Base-by-base conservation (phyloP, 2,329 filamentous ascomycete species). In the Aphanocladium album region DNA sequence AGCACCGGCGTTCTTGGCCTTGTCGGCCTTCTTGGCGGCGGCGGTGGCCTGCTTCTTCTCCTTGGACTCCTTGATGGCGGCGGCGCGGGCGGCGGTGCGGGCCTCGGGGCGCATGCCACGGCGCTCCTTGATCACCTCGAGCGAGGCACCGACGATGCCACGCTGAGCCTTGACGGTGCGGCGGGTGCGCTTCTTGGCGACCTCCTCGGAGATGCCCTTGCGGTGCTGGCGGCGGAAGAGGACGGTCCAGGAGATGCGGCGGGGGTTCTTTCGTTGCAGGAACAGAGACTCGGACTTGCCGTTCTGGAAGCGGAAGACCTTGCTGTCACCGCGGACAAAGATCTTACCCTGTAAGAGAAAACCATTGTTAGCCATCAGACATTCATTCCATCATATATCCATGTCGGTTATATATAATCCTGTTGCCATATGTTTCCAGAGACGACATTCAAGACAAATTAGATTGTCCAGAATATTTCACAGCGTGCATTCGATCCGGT, bases 191-290 rank as follows among this genome's bases (percentile, higher is more conserved):
- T 98, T 98, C 90, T 99, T 99, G 85, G 93, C 92, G 77, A 96
- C 89, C 87, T 99, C 95, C 95, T 99, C 95, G 86, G 93, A 96
- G 83, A 98, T 96, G 89, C 95, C 95, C 92, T 99, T 99, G 87
- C 93, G 95, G 89, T 97, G 93, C 84, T 96, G 91, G 82, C 93
- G 90, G 80, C 95, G 89, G 91, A 91, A 99, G 68, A 99, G 90
- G 74, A 93, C 89, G 71, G 95, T 99, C 95, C 95, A 99, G 72
- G 93, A 89, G 81, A 99, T 98, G 79, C 93, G 92, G 81, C 95
- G 93, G 79, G 95, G 95, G 89, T 99, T 99, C 91, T 99, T 99
- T 87, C 95, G 93, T 88, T 99, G 95, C 73, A 98, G 91, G 89
- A 99, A 99, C 71, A 99, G 91, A 71, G 92, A 96, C 85, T 99